Conservation (phyloP, 163 green algal species). For the Chlamydomonas reinhardtii region DNA sequence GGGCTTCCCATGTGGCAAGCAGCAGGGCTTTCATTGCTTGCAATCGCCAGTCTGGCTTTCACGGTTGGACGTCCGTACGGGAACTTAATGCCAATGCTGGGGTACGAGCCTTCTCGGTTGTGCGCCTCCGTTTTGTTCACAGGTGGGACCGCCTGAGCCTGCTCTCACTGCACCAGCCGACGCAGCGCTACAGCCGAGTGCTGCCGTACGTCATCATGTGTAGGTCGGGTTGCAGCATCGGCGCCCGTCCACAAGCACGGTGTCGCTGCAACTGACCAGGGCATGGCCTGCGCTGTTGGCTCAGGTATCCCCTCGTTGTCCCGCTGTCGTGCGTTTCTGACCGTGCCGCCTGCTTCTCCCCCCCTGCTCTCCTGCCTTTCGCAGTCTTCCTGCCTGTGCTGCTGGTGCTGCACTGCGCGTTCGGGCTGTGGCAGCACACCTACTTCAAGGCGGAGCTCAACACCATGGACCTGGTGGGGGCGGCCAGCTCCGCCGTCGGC, state of each 20-base stretch:
- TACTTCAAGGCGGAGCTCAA: conserved; percentile 49
- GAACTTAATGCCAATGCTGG: too few species aligned
- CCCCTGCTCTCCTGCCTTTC: neutral
- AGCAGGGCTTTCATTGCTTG: too few species aligned
- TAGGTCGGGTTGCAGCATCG: neutral
- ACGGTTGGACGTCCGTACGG: too few species aligned
- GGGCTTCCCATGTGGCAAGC: too few species aligned
- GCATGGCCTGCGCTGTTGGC: too few species aligned
- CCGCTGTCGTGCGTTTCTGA: neutral
- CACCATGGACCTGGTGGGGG: conserved; percentile 21
- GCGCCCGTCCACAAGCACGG: too few species aligned
- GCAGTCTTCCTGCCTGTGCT: conserved; percentile 55
- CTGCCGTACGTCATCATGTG: conserved; percentile 2
- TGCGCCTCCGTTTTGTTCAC: too few species aligned
- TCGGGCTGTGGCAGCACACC: conserved; percentile 71
- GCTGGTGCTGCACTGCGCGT: conserved; percentile 53
- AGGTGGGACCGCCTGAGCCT: conserved; percentile 51
- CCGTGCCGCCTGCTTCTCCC: neutral
- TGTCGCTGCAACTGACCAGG: too few species aligned
- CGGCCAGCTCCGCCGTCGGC: neutral
- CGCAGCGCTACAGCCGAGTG: conserved; percentile 26
- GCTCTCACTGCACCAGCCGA: conserved; percentile 21
- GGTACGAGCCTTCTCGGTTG: too few species aligned
- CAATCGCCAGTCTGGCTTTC: too few species aligned
- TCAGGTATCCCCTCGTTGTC: too few species aligned